Base-by-base conservation (phyloP, 2,329 filamentous ascomycete genomes). In the Chaetomium sp. region DNA sequence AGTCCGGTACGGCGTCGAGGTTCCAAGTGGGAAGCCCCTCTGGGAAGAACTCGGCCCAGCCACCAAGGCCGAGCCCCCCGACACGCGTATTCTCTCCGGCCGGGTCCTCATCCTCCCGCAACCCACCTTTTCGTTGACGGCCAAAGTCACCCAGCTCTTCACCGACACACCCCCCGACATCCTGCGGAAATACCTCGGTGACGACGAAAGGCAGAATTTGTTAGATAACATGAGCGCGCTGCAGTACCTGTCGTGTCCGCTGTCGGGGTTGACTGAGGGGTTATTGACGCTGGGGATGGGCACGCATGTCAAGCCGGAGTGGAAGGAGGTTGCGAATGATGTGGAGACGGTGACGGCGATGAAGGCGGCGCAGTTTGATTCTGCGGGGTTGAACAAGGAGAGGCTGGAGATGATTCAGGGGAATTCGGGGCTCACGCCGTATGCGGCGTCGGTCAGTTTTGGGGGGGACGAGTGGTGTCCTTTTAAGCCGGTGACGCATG, bases 401-500 rank as follows among this genome's bases (percentile, higher is more conserved):
- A 36, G 36, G 11, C 14, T 47, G 9, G 46, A 49, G 46, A 14
- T 27, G 8, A 49, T 49, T 11, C n/a, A 11, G 35, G 46, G n/a
- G 9, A 49, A 36, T n/a, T 36, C 33, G 1, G 53, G 66, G 68
- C 61, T 65, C 3, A 75, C 72, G 0, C 74, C 74, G 0, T 76
- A 70, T 55, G 71, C 45, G n/a, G 12, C 19, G 19, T 27, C 36
- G 2, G 27, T 7, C 10, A 12, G 19, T 27, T 49, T 41, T 5
- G 37, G 6, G 2, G 10, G 19, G 4, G 19, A 41, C 37, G n/a
- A 34, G 33, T 36, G 14, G 9, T 33, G 37, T 7, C 68, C 73
- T 0, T 76, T 79, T 61, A 77, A 77, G 58, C 71, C 71, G 0
- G 74, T 69, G 0, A 75, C 71, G 0, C 77, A 79, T 60, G 77